Percentiles rank a stretch among this genome's conserved stretches.
These are phyloP conservation scores for Candida piceae DNA, from an alignment of 805 yeast genomes.

Conservation along the genomic window DNA sequence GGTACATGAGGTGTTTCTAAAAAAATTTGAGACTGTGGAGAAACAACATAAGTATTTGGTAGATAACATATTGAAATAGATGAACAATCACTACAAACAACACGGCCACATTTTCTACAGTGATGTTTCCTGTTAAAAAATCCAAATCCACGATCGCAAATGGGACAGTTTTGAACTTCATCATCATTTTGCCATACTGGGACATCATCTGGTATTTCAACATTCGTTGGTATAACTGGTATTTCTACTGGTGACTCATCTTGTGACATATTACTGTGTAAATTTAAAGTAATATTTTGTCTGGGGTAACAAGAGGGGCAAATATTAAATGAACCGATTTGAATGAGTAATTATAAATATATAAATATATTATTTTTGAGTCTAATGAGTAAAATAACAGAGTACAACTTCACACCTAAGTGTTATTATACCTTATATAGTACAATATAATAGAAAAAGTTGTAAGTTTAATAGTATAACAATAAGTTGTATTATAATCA, in stretches of 20 bases:
- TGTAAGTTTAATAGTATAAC: too few species aligned
- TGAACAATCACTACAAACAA: slow-evolving; percentile 72
- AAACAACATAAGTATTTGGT: slow-evolving; percentile 54
- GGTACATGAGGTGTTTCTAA: slow-evolving; percentile 48
- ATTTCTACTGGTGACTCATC: not conserved
- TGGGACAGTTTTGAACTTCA: slow-evolving; percentile 44
- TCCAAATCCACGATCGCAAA: slow-evolving; percentile 50
- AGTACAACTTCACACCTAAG: too few species aligned
- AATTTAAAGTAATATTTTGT: not conserved
- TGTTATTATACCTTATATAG: too few species aligned
- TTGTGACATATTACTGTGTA: not conserved
- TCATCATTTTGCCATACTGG: slow-evolving; percentile 73
- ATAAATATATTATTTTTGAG: too few species aligned
- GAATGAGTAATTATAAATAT: too few species aligned
- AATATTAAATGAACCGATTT: too few species aligned
- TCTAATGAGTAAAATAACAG: too few species aligned
- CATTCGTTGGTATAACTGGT: not conserved
- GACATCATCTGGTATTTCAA: slow-evolving; percentile 19
- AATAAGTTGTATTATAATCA: too few species aligned
- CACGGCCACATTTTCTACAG: slow-evolving; percentile 75
- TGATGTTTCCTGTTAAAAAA: slow-evolving; percentile 75
- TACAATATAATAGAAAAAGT: too few species aligned
- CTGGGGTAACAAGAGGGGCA: not conserved
- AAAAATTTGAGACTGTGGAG: slow-evolving; percentile 44
- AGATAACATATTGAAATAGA: slow-evolving; percentile 46